Percentiles rank a stretch among this genome's conserved stretches.
phyloP scores from a whole-genome alignment of 108 stramenopile genomes.

The Skeletonema tropicum region DNA sequence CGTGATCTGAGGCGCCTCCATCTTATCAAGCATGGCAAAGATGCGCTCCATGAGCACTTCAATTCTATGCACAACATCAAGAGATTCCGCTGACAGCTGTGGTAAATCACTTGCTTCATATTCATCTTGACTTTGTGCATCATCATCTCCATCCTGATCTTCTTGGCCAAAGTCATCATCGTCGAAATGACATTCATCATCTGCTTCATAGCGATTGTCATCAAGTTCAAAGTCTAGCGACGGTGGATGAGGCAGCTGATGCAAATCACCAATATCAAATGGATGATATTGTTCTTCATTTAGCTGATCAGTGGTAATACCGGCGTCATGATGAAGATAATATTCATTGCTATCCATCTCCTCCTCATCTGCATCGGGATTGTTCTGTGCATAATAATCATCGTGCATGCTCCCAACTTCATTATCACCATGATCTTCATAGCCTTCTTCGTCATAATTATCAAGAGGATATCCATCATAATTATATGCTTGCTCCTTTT shows the following conservation, averaged over 20 bases:
- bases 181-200: slow-evolving; percentile 2
- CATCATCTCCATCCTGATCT: neutral
- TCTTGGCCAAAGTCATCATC: neutral
- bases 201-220: neutral
- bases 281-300: neutral
- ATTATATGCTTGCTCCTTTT: neutral
- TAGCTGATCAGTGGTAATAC: neutral
- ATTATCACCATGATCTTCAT: neutral
- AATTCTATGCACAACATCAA: slow-evolving; percentile 1
- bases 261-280: neutral
- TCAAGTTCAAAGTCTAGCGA: neutral
- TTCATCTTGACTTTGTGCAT: neutral
- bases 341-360: neutral
- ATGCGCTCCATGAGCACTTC: neutral
- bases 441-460: neutral
- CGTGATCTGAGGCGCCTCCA: neutral
- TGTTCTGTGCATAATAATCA: neutral
- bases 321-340: neutral
- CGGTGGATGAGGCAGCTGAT: neutral
- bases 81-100: neutral
- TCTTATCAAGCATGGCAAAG: neutral
- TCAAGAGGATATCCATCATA: neutral
- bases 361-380: neutral
- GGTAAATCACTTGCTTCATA: neutral
- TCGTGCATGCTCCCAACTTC: neutral